These are phyloP conservation scores for Ilex aquifolium DNA, from an alignment of 257 asterid species.

Conservation along the genomic window DNA sequence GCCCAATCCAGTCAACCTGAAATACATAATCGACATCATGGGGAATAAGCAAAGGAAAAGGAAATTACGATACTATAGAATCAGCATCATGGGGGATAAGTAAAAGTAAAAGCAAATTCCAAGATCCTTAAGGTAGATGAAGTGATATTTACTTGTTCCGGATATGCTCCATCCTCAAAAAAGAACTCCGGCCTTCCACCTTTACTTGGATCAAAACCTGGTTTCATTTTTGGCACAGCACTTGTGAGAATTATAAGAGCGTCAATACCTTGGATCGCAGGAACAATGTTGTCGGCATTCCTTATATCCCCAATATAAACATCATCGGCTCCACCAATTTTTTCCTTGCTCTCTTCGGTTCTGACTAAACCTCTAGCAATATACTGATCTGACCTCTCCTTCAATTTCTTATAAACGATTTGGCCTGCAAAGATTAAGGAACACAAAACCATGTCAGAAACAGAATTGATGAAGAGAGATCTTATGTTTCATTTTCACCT, in stretches of 20 bases:
- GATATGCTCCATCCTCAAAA: constrained; percentile 74
- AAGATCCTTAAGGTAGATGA: too few relatives aligned
- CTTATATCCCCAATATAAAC: constrained; percentile 76
- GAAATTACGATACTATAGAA: background rate
- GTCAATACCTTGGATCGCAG: constrained; percentile 67
- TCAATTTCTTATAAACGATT: constrained; percentile 82
- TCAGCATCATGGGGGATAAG: constrained; percentile 6
- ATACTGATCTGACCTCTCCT: constrained; percentile 61
- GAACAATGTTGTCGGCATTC: constrained; percentile 44
- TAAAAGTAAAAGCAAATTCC: too few relatives aligned
- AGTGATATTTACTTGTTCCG: constrained; percentile 59
- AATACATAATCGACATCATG: constrained; percentile 10
- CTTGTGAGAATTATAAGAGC: constrained; percentile 86
- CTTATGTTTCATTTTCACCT: background rate
- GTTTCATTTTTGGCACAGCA: constrained; percentile 92
- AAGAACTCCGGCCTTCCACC: constrained; percentile 90
- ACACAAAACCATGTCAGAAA: background rate
- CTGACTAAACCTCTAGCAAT: constrained; percentile 71
- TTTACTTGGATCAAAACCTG: constrained; percentile 73
- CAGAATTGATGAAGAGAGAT: too few relatives aligned
- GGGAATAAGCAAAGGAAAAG: background rate
- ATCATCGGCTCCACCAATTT: constrained; percentile 73
- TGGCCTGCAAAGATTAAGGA: constrained; percentile 45
- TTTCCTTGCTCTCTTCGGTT: constrained; percentile 81
- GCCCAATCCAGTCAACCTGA: constrained; percentile 97